Conservation (phyloP, 148 eudicot genomes). For the Vaccinium macrocarpon region DNA sequence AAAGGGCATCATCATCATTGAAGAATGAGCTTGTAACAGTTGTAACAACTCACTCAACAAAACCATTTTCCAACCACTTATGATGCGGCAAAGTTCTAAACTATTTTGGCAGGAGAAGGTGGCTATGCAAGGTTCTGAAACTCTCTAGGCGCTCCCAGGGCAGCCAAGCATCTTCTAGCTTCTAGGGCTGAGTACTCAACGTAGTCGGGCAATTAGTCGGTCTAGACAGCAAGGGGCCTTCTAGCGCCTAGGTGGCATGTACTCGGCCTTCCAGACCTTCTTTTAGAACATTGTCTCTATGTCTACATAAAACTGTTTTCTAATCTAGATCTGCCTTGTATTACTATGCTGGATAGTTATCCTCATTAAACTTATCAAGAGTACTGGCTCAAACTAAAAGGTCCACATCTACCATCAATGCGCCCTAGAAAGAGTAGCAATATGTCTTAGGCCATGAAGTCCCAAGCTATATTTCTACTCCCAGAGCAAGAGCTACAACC, state of each 20-base stretch:
- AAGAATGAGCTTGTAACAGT: constrained; percentile 3
- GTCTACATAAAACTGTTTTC: no score
- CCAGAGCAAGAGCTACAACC: background rate
- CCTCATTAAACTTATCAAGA: background rate
- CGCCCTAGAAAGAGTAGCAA: background rate
- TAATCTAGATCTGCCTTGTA: no score
- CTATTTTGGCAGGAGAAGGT: background rate
- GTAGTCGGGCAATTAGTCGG: no score
- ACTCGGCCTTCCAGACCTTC: no score
- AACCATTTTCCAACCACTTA: background rate
- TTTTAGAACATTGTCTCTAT: no score
- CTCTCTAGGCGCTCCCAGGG: no score
- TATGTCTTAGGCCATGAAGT: background rate
- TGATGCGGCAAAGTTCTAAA: background rate
- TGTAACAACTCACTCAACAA: background rate
- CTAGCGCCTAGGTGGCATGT: no score
- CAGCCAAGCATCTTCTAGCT: no score
- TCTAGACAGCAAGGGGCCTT: no score
- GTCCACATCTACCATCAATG: background rate
- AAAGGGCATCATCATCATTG: background rate
- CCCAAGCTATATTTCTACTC: constrained; percentile 16
- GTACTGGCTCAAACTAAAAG: background rate
- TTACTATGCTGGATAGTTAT: no score
- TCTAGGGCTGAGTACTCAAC: no score
- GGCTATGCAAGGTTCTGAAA: background rate